Evolutionary conservation across 106 monocot genomes (phyloP).

Genomic region (Posidonia australis): DNA sequence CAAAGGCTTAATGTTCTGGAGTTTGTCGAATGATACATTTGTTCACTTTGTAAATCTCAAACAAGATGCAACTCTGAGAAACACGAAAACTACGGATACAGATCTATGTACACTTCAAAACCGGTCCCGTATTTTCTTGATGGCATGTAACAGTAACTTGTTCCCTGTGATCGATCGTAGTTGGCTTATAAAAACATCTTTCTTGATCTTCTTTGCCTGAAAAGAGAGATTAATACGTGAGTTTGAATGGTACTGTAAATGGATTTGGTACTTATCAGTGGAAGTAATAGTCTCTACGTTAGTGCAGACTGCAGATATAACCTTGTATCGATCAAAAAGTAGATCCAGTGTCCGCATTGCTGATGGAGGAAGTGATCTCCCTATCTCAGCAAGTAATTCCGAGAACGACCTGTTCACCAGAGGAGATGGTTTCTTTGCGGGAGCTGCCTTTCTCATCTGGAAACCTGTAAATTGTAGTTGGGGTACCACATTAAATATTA

Average conservation of each 20-base stretch:
- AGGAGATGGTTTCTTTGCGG: not conserved
- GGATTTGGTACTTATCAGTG: too few relatives aligned
- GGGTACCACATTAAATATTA: not conserved
- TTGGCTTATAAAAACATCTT: slow-evolving; percentile 3
- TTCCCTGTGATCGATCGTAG: slow-evolving; percentile 7
- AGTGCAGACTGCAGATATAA: not conserved
- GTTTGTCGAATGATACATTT: too few relatives aligned
- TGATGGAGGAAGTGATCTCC: slow-evolving; percentile 5
- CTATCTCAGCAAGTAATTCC: slow-evolving; percentile 8
- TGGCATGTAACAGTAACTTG: slow-evolving; percentile 1
- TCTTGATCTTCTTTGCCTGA: slow-evolving; percentile 6
- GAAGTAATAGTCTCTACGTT: not conserved
- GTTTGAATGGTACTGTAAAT: not conserved
- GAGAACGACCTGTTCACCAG: slow-evolving; percentile 1
- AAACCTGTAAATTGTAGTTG: not conserved
- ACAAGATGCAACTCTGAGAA: too few relatives aligned
- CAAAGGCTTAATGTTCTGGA: too few relatives aligned
- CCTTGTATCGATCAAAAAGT: slow-evolving; percentile 13
- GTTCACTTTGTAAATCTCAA: too few relatives aligned
- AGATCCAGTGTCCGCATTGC: not conserved
- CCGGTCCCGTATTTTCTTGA: slow-evolving; percentile 6
- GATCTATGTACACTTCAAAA: not conserved
- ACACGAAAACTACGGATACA: too few relatives aligned
- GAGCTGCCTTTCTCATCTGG: not conserved
- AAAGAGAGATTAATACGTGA: not conserved